Conservation (phyloP, 2,329 filamentous ascomycete genomes). For the Alternaria conjuncta region DNA sequence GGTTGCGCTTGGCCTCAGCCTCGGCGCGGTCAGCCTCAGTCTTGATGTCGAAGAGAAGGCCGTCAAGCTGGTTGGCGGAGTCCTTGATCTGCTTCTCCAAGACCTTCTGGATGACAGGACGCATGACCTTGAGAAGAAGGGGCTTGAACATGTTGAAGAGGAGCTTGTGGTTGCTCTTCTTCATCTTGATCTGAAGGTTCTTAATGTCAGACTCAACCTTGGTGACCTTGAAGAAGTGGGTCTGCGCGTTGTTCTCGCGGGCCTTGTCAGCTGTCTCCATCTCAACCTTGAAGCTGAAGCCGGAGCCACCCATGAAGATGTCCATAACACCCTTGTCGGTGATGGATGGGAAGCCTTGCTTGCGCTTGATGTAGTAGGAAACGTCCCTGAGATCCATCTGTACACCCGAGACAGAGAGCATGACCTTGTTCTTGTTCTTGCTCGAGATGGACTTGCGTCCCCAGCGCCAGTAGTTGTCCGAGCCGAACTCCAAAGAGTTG, state of each 20-base stretch:
- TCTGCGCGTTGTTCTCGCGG: slow-evolving; percentile 60
- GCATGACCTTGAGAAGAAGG: slow-evolving; percentile 80
- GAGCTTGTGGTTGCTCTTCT: slow-evolving; percentile 93
- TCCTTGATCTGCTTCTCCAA: slow-evolving; percentile 90
- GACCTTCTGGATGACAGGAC: slow-evolving; percentile 83
- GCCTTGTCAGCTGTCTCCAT: slow-evolving; percentile 77
- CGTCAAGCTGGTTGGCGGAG: slow-evolving; percentile 77
- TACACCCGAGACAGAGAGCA: slow-evolving; percentile 85
- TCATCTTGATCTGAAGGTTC: slow-evolving; percentile 84
- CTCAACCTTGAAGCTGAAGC: slow-evolving; percentile 90
- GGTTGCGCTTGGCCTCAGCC: slow-evolving; percentile 66
- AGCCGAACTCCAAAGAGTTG: slow-evolving; percentile 85
- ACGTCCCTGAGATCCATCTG: slow-evolving; percentile 85
- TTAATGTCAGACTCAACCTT: slow-evolving; percentile 84
- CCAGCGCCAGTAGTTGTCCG: slow-evolving; percentile 94
- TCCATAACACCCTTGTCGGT: slow-evolving; percentile 89
- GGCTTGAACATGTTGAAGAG: slow-evolving; percentile 89
- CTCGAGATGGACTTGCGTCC: slow-evolving; percentile 86
- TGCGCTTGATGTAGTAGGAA: slow-evolving; percentile 93
- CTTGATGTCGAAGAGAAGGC: slow-evolving; percentile 77
- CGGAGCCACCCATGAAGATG: slow-evolving; percentile 83
- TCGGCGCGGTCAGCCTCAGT: slow-evolving; percentile 78
- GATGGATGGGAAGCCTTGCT: slow-evolving; percentile 88
- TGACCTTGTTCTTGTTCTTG: slow-evolving; percentile 82
- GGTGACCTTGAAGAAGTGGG: slow-evolving; percentile 94